A percentile compares a stretch with the other conserved stretches of the same genome.
Evolutionary conservation across 192 early-diverging fungal species (phyloP).

Genomic region (Gaertneriomyces semiglobifer): DNA sequence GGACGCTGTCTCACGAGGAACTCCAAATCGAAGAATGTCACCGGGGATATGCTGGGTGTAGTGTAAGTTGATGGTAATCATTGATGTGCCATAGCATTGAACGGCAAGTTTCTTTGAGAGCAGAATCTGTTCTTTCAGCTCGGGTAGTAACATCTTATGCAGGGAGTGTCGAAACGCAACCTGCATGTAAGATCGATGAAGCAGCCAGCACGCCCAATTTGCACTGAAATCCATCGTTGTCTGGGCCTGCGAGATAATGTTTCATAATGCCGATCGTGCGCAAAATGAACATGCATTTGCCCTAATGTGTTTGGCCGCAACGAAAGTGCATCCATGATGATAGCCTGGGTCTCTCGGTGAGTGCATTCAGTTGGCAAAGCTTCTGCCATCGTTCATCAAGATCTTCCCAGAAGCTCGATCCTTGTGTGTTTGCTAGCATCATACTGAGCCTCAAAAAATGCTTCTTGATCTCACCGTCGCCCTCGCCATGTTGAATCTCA

Average conservation of each 20-base stretch:
- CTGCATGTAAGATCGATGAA: neutral
- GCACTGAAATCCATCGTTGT: neutral
- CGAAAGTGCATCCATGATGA: neutral
- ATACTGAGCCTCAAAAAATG: neutral
- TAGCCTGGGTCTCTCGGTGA: neutral
- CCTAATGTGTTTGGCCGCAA: neutral
- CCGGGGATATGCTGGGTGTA: neutral
- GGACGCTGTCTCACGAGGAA: neutral
- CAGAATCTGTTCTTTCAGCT: neutral
- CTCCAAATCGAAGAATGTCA: neutral
- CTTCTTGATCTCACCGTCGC: conserved; percentile 3
- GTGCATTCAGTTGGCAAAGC: neutral
- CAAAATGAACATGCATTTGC: conserved; percentile 1
- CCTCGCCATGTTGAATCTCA: conserved; percentile 3
- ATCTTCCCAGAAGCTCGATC: neutral
- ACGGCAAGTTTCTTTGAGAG: neutral
- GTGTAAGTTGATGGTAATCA: neutral
- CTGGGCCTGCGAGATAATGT: neutral
- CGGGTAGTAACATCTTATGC: neutral
- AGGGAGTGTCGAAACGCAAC: neutral
- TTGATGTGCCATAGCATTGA: neutral
- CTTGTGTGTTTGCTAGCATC: neutral
- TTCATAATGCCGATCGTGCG: neutral
- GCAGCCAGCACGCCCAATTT: neutral
- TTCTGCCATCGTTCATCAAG: neutral